Conservation (phyloP, 305 asterid species). For the Andrographis paniculata region DNA sequence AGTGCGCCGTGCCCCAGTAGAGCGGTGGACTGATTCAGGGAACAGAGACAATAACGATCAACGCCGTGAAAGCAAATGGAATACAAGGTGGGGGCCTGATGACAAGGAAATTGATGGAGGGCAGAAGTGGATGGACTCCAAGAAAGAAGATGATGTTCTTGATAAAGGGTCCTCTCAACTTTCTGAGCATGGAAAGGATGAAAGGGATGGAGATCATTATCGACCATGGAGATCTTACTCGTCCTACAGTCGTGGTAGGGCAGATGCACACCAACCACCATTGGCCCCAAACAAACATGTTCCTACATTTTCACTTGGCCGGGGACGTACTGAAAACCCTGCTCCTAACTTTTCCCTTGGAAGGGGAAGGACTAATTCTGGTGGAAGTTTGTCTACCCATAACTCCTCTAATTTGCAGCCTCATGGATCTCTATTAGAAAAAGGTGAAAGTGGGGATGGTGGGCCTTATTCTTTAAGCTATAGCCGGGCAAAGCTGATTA, state of each 20-base stretch:
- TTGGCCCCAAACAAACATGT: slow-evolving; percentile 47
- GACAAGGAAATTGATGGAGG: slow-evolving; percentile 43
- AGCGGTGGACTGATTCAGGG: slow-evolving; percentile 67
- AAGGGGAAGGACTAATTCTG: slow-evolving; percentile 42
- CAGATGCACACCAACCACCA: slow-evolving; percentile 48
- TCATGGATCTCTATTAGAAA: slow-evolving; percentile 38
- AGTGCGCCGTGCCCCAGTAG: slow-evolving; percentile 60
- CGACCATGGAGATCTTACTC: slow-evolving; percentile 75
- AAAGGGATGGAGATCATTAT: slow-evolving; percentile 61
- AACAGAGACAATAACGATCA: slow-evolving; percentile 68
- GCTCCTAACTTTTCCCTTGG: slow-evolving; percentile 48
- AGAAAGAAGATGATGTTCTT: slow-evolving; percentile 47
- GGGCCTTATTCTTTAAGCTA: slow-evolving; percentile 38
- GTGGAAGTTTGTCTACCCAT: slow-evolving; percentile 31
- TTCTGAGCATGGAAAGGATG: slow-evolving; percentile 55
- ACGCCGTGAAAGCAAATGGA: slow-evolving; percentile 89
- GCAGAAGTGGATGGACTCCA: slow-evolving; percentile 54
- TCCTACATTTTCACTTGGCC: slow-evolving; percentile 48
- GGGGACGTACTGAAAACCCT: slow-evolving; percentile 64
- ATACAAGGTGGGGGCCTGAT: slow-evolving; percentile 87
- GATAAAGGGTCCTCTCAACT: slow-evolving; percentile 47
- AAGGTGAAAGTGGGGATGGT: slow-evolving; percentile 39
- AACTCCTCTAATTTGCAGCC: slow-evolving; percentile 30
- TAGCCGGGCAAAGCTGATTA: slow-evolving; percentile 58
- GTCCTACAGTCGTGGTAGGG: slow-evolving; percentile 65